Evolutionary conservation across 352 stramenopile genomes (phyloP), one percentile per base, ranked within the genome.

Genomic region (Blastocystis sp.): DNA sequence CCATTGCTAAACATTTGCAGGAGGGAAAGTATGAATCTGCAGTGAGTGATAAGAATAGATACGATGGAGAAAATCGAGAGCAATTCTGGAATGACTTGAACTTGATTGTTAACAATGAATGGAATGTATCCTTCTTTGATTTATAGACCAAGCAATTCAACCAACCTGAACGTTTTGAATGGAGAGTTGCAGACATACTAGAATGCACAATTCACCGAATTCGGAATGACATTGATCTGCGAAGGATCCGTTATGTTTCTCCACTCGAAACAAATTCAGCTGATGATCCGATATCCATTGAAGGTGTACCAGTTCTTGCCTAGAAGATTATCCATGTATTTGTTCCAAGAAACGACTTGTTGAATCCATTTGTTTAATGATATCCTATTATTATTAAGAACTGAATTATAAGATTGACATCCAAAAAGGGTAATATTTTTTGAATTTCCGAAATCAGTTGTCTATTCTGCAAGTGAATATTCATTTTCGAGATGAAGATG

Each of bases 81-180:
- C n/a, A 29, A 7, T 78, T 78, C 32, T 78, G 66, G 66, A 51
- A 16, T 16, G 66, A 78, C 56, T 35, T 78, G 4, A 6, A 24
- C 19, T 35, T 57, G 24, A 78, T 78, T n/a, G 66, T 35, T 9
- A 27, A 24, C 32, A 78, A 78, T 21, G 66, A 19, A 69, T 14
- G 59, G 2, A 43, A 39, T 19, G 16, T 29, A 21, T 12, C 6
- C 3, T 11, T 24, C 24, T 39, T 39, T 14, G 14, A 69, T 32
- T 27, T 11, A 9, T 69, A 69, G 59, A 39, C 66, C n/a, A 78
- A 78, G 56, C n/a, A 21, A 0, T 78, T 52, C 56, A 78, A 78
- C 29, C 66, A 78, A 29, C 27, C 29, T 0, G 37, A 78, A 49
- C 21, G 66, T 2, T 57, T 52, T 43, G 66, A 78, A 43, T 78